Evolutionary conservation across 2,329 filamentous ascomycete genomes (phyloP).

Genomic region (Claviceps maximensis): DNA sequence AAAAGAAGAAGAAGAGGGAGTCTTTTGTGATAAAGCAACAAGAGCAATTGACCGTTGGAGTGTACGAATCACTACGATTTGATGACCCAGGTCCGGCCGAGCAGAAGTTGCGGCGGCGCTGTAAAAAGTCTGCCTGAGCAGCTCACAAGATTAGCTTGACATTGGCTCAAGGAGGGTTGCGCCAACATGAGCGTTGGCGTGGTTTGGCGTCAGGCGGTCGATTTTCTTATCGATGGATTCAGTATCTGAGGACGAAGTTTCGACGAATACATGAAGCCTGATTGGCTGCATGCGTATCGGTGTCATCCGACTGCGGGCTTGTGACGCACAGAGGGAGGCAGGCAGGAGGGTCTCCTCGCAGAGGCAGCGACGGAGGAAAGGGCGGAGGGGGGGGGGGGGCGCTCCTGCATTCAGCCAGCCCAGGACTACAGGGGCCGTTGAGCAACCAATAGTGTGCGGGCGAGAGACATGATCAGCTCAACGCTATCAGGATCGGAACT

Average conservation of each 20-base stretch:
- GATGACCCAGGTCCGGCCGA: not conserved
- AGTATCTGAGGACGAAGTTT: slow-evolving; percentile 2
- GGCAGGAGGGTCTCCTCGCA: too few species aligned
- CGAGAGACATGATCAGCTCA: too few species aligned
- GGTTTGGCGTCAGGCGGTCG: not conserved
- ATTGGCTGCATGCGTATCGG: slow-evolving; percentile 6
- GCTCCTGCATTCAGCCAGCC: not conserved
- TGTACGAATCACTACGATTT: not conserved
- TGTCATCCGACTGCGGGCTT: slow-evolving; percentile 4
- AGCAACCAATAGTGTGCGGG: not conserved
- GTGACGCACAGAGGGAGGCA: slow-evolving; percentile 3
- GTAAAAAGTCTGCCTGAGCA: not conserved
- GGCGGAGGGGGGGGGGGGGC: not conserved
- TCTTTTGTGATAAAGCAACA: not conserved
- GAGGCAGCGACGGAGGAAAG: not conserved
- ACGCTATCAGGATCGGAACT: too few species aligned
- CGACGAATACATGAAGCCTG: slow-evolving; percentile 1
- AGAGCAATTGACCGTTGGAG: not conserved
- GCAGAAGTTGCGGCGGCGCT: not conserved
- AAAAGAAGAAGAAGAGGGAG: not conserved
- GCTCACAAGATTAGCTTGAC: not conserved
- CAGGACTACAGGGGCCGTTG: not conserved
- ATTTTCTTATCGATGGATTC: slow-evolving; percentile 4
- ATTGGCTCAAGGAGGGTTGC: not conserved
- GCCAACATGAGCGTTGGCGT: not conserved